Conservation (phyloP, 1,284 basidiomycete genomes). For the Tetrapyrgos nigripes region DNA sequence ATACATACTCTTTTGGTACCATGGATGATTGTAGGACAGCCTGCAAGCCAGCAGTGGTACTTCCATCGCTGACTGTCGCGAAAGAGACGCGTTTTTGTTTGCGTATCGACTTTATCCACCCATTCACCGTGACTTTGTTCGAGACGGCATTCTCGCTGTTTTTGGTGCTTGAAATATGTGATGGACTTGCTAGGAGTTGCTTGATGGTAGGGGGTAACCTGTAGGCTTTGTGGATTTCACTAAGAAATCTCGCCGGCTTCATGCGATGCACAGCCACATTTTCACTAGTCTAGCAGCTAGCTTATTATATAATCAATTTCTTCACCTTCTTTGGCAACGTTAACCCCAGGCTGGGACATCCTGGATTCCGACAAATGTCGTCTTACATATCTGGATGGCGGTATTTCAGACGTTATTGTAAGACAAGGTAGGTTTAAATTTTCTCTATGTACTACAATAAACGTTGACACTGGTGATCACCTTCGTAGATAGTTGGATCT, state of each 20-base stretch:
- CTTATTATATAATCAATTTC: no score
- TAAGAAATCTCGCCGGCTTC: not conserved
- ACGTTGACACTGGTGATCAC: no score
- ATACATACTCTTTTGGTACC: constrained; percentile 45
- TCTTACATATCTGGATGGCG: no score
- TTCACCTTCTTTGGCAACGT: no score
- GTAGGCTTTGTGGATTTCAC: not conserved
- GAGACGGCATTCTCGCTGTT: not conserved
- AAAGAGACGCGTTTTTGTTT: constrained; percentile 89
- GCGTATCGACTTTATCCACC: constrained; percentile 87
- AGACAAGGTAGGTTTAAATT: no score
- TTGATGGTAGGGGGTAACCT: constrained; percentile 10
- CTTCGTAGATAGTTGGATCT: no score
- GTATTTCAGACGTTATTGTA: no score
- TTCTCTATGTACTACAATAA: no score
- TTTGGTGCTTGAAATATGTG: constrained; percentile 4
- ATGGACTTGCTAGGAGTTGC: constrained; percentile 13
- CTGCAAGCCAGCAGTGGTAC: constrained; percentile 71
- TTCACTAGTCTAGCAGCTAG: no score
- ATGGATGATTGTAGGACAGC: constrained; percentile 69
- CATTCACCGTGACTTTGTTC: constrained; percentile 49
- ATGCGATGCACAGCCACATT: constrained; percentile 1
- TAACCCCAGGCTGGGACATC: no score
- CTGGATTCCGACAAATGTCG: no score
- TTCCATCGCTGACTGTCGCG: constrained; percentile 85